Base-by-base conservation (phyloP, 257 asterid species). In the Salvia hispanica region DNA sequence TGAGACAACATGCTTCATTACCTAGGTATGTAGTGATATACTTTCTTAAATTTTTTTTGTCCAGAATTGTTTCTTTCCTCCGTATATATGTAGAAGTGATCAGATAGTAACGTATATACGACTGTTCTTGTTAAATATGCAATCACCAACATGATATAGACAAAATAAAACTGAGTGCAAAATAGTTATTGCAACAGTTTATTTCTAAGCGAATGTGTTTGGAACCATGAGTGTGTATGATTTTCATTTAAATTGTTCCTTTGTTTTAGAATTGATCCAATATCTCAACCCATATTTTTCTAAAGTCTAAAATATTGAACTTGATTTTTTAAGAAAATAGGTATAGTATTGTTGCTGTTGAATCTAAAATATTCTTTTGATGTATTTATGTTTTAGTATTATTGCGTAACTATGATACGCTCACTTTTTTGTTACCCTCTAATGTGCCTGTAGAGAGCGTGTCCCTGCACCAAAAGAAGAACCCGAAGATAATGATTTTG, bases 381-480 rank as follows among this genome's bases (percentile, higher is more conserved):
- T n/a, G 50, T 50, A 31, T 21, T 9, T 25, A 25, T 25, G 31
- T 1, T 25, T 25, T 25, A 14, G 62, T 12, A 25, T 67, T 21
- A 43, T 47, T 43, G 40, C 53, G 28, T 54, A 12, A 44, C 33
- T 48, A 13, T 9, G 31, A 60, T 21, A 43, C 13, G 6, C 67
- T 12, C 2, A 55, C n/a, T 70, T 52, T 18, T 52, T 6, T 53
- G 47, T 56, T 54, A 44, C 53, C 40, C 15, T 44, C 61, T 61
- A 37, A 67, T 66, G 6, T 55, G 58, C 44, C 57, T 51, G 64
- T 74, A 93, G 97, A 80, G 97, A 93, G 79, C 95, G 97, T 37
- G 96, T 93, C 65, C 95, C 92, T 36, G 84, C 69, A 54, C 89
- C 88, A 21, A 93, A 88, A 77, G 95, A 85, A n/a, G 92, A 86